Percentiles rank a stretch among this genome's conserved stretches.
phyloP scores from a whole-genome alignment of 768 basidiomycete genomes.

The Tricholoma bakamatsutake region DNA sequence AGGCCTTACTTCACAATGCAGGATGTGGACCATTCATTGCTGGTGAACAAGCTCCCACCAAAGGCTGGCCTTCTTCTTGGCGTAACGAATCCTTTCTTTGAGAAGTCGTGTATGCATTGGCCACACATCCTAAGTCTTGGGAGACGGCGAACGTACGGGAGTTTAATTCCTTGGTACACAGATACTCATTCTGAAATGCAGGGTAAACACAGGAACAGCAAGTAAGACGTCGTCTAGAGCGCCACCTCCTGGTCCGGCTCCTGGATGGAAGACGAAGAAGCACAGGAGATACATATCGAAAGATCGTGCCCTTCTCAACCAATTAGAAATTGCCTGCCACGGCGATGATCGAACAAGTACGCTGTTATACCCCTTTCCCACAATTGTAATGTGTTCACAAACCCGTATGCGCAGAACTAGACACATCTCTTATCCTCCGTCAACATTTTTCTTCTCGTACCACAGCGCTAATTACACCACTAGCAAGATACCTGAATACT shows the following conservation, averaged over 20 bases:
- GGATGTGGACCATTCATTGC: constrained; percentile 68
- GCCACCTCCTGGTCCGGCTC: constrained; percentile 45
- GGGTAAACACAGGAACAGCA: constrained; percentile 4
- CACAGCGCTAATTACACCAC: constrained; percentile 78
- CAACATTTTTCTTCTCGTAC: constrained; percentile 84
- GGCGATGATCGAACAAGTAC: constrained; percentile 46
- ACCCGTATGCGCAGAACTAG: constrained; percentile 38
- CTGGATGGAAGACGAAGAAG: constrained; percentile 73
- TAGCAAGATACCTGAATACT: constrained; percentile 87
- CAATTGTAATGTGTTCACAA: constrained; percentile 2
- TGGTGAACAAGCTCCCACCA: constrained; percentile 82
- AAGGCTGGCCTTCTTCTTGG: constrained; percentile 73
- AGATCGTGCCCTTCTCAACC: constrained; percentile 68
- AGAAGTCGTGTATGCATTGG: constrained; percentile 77
- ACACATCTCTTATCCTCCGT: constrained; percentile 61
- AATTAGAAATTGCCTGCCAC: constrained; percentile 56
- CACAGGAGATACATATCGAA: constrained; percentile 85
- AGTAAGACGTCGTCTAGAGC: constrained; percentile 20
- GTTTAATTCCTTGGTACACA: neutral
- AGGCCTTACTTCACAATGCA: constrained; percentile 97
- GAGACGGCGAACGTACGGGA: constrained; percentile 36
- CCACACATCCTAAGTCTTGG: constrained; percentile 77
- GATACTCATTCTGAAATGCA: neutral
- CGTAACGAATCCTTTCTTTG: constrained; percentile 86
- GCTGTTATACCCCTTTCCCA: constrained; percentile 18